phyloP scores from a whole-genome alignment of 768 basidiomycete genomes.

The Kwoniella bestiolae region DNA sequence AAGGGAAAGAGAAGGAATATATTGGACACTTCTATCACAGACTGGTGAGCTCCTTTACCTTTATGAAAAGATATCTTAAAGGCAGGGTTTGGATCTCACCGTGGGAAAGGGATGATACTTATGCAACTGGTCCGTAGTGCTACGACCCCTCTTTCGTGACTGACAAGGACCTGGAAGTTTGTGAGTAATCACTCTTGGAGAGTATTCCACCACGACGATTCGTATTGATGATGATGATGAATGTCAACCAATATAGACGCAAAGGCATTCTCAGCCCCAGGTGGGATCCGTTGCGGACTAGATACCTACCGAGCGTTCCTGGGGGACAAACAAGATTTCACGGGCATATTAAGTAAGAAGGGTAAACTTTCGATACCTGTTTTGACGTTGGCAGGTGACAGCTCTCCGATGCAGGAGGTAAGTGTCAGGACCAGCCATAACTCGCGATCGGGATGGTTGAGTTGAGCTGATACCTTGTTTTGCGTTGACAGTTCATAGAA shows the following conservation, averaged over 20 bases:
- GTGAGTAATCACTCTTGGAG: no score
- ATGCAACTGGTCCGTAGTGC: conserved; percentile 8
- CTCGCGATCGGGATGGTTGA: background rate
- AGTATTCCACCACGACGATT: no score
- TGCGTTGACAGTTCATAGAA: conserved; percentile 29
- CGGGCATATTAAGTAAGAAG: conserved; percentile 14
- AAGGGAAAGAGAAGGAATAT: conserved; percentile 39
- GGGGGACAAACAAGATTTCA: conserved; percentile 15
- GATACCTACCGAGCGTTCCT: conserved; percentile 40
- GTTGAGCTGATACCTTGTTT: background rate
- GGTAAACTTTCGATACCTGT: conserved; percentile 27
- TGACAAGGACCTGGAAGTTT: conserved; percentile 24
- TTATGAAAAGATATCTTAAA: background rate
- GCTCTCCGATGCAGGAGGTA: conserved; percentile 14
- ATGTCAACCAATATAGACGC: no score
- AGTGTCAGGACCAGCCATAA: conserved; percentile 1
- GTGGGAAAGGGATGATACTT: no score
- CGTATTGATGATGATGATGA: no score
- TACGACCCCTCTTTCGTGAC: conserved; percentile 33
- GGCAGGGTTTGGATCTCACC: no score
- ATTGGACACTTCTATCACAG: conserved; percentile 36
- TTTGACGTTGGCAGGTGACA: conserved; percentile 30
- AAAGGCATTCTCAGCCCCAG: conserved; percentile 27
- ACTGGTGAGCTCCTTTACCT: conserved; percentile 19
- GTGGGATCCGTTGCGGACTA: conserved; percentile 38